These are phyloP conservation scores for Ceratocystiopsis minuta DNA, from an alignment of 2,329 filamentous ascomycete genomes.

Conservation along the genomic window DNA sequence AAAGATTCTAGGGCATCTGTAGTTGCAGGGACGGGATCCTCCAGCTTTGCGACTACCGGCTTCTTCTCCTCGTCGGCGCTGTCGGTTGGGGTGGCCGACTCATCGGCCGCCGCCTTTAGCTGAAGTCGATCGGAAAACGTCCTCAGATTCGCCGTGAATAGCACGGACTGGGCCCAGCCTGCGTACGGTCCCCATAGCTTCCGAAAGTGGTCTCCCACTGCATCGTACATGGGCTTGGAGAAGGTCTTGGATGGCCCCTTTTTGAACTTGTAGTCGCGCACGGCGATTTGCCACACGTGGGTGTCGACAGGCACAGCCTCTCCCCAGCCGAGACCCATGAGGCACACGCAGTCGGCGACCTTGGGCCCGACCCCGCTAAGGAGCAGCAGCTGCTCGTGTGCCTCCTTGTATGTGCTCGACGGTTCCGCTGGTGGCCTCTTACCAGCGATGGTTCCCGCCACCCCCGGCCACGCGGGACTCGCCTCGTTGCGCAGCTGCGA, in stretches of 20 bases:
- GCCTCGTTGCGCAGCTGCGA: constrained; percentile 62
- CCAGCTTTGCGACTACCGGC: too few species aligned
- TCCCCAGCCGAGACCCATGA: constrained; percentile 93
- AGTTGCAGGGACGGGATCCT: too few species aligned
- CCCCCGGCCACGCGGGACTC: constrained; percentile 32
- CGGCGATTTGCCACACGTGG: constrained; percentile 96
- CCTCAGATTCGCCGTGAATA: constrained; percentile 84
- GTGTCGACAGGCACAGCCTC: constrained; percentile 94
- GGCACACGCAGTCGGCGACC: constrained; percentile 86
- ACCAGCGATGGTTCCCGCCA: too few species aligned
- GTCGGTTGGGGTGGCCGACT: too few species aligned
- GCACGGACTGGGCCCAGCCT: constrained; percentile 91
- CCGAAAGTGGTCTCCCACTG: constrained; percentile 78
- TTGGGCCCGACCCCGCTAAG: constrained; percentile 89
- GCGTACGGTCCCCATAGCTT: constrained; percentile 82
- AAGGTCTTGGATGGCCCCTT: constrained; percentile 54
- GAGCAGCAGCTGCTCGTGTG: constrained; percentile 61
- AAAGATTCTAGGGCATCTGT: too few species aligned
- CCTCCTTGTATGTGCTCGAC: constrained; percentile 41
- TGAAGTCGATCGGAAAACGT: constrained; percentile 51
- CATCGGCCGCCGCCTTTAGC: too few species aligned
- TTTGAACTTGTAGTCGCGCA: constrained; percentile 76
- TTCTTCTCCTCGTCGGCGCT: neutral
- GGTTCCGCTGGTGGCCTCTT: too few species aligned
- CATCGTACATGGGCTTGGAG: constrained; percentile 75